A percentile compares a stretch with the other conserved stretches of the same genome.
Evolutionary conservation across 2,329 filamentous ascomycete species (phyloP).

Genomic region (Colletotrichum tamarilloi): DNA sequence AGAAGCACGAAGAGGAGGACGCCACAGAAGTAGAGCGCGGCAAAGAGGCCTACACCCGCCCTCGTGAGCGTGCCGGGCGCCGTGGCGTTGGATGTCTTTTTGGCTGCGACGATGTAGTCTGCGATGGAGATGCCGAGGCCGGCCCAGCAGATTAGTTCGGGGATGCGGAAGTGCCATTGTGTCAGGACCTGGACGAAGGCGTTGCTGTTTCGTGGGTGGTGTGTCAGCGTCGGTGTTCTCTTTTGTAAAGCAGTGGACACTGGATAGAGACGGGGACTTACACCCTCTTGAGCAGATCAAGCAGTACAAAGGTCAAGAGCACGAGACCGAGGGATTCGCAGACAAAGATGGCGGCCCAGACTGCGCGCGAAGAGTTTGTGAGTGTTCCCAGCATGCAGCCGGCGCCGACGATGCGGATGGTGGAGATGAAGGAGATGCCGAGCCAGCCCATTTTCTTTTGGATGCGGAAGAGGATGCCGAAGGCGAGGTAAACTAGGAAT

Average conservation of each 20-base stretch:
- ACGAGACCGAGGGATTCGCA: conserved; percentile 38
- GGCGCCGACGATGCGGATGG: conserved; percentile 38
- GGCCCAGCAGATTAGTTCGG: conserved; percentile 38
- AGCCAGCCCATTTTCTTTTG: conserved; percentile 28
- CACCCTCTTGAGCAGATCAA: conserved; percentile 35
- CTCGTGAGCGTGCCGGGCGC: conserved; percentile 33
- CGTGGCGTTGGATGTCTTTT: conserved; percentile 28
- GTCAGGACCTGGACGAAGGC: conserved; percentile 19
- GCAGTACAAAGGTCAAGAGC: conserved; percentile 29
- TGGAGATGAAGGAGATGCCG: conserved; percentile 34
- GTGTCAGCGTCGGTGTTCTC: not conserved
- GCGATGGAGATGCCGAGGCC: conserved; percentile 38
- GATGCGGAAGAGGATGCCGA: conserved; percentile 7
- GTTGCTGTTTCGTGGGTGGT: conserved; percentile 5
- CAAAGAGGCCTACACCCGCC: conserved; percentile 35
- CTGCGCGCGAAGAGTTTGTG: conserved; percentile 22
- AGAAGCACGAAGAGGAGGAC: conserved; percentile 30
- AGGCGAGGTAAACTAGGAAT: conserved; percentile 5
- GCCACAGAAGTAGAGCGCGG: conserved; percentile 35
- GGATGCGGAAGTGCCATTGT: conserved; percentile 33
- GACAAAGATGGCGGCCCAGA: conserved; percentile 38
- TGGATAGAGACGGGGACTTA: not conserved
- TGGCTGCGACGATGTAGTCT: conserved; percentile 34
- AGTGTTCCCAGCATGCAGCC: conserved; percentile 38
- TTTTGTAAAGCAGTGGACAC: not conserved